Base-by-base conservation (phyloP, 73 alveolate genomes). In the Stentor coeruleus region DNA sequence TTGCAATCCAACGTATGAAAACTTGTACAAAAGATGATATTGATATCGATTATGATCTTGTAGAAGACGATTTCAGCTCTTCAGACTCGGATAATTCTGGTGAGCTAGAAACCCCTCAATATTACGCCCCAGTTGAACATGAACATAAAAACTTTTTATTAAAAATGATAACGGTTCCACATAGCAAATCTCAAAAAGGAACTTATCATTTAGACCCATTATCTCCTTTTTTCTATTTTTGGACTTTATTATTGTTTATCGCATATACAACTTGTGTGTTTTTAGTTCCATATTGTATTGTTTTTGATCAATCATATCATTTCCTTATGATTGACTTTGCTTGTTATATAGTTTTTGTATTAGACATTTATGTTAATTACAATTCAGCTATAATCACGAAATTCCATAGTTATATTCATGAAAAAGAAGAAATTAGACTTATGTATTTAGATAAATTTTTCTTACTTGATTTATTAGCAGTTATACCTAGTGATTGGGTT, bases 11-110 rank as follows among this genome's bases (percentile, higher is more conserved):
- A 80, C 86, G 96, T 75, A 77, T 87, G 33, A 37, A 83, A 59
- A 90, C 96, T 11, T 82, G 91, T 3, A 37, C 83, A n/a, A 87
- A 87, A n/a, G 85, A 83, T 38, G 95, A 89, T 75, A 59, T 89
- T 4, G 59, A 72, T 2, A 86, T 85, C 55, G 74, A 30, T 3
- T 81, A 59, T 0, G 84, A 77, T 20, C 11, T 66, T 20, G 40
- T 31, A 26, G 37, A 66, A 66, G 79, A 66, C n/a, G 39, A 66
- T 20, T 66, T 31, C 0, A 28, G 49, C 2, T 31, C 79, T 66
- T 20, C 1, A 26, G 79, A 20, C 37, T 66, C 79, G 37, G 79
- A 66, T 66, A 40, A 66, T 20, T 20, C n/a, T 66, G 79, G 79
- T 2, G 37, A 66, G 39, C n/a, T 20, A 20, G 37, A 20, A 66